Evolutionary conservation across 176 grass and related monocot genomes (phyloP).

Genomic region (Zizania latifolia): DNA sequence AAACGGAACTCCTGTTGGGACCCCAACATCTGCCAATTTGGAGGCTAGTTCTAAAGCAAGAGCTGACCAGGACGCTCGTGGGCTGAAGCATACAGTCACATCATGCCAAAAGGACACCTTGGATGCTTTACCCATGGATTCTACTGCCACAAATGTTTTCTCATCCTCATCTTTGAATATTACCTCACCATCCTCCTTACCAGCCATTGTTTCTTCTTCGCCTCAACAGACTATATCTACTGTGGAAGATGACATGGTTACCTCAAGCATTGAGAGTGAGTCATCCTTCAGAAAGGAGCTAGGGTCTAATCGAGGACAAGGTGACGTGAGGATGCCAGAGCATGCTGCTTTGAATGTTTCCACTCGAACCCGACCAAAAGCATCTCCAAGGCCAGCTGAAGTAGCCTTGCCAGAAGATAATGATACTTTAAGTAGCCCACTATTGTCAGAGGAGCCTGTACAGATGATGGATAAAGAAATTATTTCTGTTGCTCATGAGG

Average conservation of each 20-base stretch:
- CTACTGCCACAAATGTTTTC: neutral
- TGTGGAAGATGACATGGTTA: constrained; percentile 39
- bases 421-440: constrained; percentile 5
- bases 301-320: constrained; percentile 14
- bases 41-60: constrained; percentile 43
- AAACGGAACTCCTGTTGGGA: constrained; percentile 49
- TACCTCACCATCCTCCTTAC: constrained; percentile 9
- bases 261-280: constrained; percentile 29
- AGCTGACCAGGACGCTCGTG: constrained; percentile 36
- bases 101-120: constrained; percentile 43
- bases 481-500: constrained; percentile 16
- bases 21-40: constrained; percentile 54
- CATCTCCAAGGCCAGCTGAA: constrained; percentile 38
- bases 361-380: constrained; percentile 36
- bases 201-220: neutral
- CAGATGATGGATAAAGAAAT: constrained; percentile 27
- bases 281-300: constrained; percentile 41
- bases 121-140: constrained; percentile 20
- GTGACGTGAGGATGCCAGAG: constrained; percentile 5
- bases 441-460: constrained; percentile 16
- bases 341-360: constrained; percentile 38
- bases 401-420: constrained; percentile 27
- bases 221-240: constrained; percentile 15
- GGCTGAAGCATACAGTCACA: constrained; percentile 39
- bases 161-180: constrained; percentile 22